phyloP scores from a whole-genome alignment of 495 filamentous ascomycete species.

The Aspergillus campestris region DNA sequence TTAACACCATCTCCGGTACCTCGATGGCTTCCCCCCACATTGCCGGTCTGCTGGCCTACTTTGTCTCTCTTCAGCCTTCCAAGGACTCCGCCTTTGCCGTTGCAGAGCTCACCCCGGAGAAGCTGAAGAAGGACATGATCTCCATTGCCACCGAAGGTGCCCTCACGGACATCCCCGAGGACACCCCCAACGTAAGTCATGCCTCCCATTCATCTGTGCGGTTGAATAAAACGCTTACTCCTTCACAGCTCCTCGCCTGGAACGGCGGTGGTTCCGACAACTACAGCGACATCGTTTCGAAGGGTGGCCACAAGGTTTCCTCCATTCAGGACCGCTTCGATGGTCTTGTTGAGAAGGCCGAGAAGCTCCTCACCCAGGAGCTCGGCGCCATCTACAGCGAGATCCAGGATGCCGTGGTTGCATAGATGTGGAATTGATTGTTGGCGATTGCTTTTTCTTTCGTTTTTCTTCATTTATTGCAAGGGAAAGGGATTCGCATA shows the following conservation, averaged over 20 bases:
- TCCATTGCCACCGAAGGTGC: constrained; percentile 70
- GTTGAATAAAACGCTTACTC: constrained; percentile 30
- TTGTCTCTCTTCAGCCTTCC: constrained; percentile 88
- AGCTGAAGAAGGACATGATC: constrained; percentile 86
- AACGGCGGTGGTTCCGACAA: constrained; percentile 94
- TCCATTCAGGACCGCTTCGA: constrained; percentile 23
- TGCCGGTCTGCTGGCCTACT: constrained; percentile 92
- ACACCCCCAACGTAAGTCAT: constrained; percentile 69
- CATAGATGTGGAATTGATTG: constrained; percentile 16
- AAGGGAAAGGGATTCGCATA: constrained; percentile 22
- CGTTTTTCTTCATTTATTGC: constrained; percentile 11
- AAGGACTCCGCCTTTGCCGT: constrained; percentile 83
- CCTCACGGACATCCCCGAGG: constrained; percentile 73
- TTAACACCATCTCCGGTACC: constrained; percentile 98
- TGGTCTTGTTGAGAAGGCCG: constrained; percentile 26
- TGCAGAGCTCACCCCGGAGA: constrained; percentile 80
- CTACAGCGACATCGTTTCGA: constrained; percentile 75
- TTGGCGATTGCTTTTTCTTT: background rate
- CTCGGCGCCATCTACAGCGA: constrained; percentile 41
- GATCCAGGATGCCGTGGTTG: constrained; percentile 34
- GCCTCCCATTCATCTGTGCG: background rate
- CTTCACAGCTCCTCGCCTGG: constrained; percentile 75
- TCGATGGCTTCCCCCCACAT: constrained; percentile 99
- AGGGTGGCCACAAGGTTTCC: constrained; percentile 40
- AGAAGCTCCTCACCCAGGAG: constrained; percentile 29